These are phyloP conservation scores for Colletotrichum falcatum DNA, from an alignment of 2,329 filamentous ascomycete genomes.

Conservation along the genomic window DNA sequence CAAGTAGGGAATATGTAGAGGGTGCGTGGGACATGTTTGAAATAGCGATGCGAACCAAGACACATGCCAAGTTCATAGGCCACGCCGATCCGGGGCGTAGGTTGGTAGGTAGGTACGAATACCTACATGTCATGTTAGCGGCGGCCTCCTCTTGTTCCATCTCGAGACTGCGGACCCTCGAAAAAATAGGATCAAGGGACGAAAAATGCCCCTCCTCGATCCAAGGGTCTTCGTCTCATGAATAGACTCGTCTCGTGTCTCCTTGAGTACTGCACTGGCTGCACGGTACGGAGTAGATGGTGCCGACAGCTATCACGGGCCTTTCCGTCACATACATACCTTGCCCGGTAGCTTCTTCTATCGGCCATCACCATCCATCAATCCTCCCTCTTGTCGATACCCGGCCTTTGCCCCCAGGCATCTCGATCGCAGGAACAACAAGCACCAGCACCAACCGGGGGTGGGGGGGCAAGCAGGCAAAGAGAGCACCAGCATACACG, in stretches of 20 bases:
- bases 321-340: neutral
- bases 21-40: neutral
- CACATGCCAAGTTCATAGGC: conserved; percentile 17
- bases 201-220: conserved; percentile 19
- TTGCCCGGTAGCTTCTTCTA: too few relatives aligned
- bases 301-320: too few relatives aligned
- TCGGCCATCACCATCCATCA: too few relatives aligned
- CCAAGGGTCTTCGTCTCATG: conserved; percentile 25
- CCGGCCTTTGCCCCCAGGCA: neutral
- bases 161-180: conserved; percentile 16
- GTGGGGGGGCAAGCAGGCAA: neutral
- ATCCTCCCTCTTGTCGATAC: conserved; percentile 5
- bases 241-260: neutral
- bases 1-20: too few relatives aligned
- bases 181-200: conserved; percentile 39
- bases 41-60: neutral
- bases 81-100: conserved; percentile 11
- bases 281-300: too few relatives aligned
- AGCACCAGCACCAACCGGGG: neutral
- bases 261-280: too few relatives aligned
- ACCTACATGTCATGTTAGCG: conserved; percentile 2
- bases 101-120: too few relatives aligned
- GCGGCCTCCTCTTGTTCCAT: conserved; percentile 21
- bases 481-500: neutral
- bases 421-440: conserved; percentile 11